Evolutionary conservation across 2,329 filamentous ascomycete genomes (phyloP).

Genomic region (Aspergillus tanneri): DNA sequence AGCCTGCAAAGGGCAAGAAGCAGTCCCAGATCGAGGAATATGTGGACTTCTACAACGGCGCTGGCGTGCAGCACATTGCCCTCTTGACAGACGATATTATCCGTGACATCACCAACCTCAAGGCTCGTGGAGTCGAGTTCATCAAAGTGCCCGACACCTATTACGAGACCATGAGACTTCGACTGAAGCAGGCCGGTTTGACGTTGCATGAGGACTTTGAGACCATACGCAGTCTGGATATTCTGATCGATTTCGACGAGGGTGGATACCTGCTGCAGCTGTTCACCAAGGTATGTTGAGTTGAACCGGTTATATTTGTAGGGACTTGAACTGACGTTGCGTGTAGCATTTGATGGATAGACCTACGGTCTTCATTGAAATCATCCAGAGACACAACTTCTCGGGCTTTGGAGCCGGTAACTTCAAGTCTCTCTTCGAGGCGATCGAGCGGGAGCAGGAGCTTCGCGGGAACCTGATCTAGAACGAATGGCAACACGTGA

Average conservation of each 20-base stretch:
- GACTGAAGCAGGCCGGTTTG: slow-evolving; percentile 64
- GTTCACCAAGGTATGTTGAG: slow-evolving; percentile 62
- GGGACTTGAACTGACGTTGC: slow-evolving; percentile 2
- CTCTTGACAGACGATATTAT: slow-evolving; percentile 81
- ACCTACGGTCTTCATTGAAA: slow-evolving; percentile 93
- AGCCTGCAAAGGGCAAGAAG: slow-evolving; percentile 85
- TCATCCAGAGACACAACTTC: slow-evolving; percentile 89
- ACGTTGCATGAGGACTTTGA: slow-evolving; percentile 76
- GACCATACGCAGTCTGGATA: slow-evolving; percentile 72
- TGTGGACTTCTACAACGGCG: slow-evolving; percentile 82
- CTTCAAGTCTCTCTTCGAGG: slow-evolving; percentile 93
- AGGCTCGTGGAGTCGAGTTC: slow-evolving; percentile 87
- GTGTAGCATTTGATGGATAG: slow-evolving; percentile 78
- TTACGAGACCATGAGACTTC: slow-evolving; percentile 72
- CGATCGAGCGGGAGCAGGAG: slow-evolving; percentile 90
- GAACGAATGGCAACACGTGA: not conserved
- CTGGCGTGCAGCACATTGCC: slow-evolving; percentile 92
- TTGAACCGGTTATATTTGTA: not conserved
- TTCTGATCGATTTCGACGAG: slow-evolving; percentile 94
- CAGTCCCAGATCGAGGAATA: slow-evolving; percentile 94
- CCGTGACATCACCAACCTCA: slow-evolving; percentile 70
- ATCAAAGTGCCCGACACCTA: slow-evolving; percentile 86
- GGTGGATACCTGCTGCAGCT: slow-evolving; percentile 76
- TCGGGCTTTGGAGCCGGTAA: slow-evolving; percentile 92
- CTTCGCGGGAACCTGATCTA: slow-evolving; percentile 71